phyloP scores from a whole-genome alignment of 1,139 yeast species.

The Yamadazyma epiphylla region DNA sequence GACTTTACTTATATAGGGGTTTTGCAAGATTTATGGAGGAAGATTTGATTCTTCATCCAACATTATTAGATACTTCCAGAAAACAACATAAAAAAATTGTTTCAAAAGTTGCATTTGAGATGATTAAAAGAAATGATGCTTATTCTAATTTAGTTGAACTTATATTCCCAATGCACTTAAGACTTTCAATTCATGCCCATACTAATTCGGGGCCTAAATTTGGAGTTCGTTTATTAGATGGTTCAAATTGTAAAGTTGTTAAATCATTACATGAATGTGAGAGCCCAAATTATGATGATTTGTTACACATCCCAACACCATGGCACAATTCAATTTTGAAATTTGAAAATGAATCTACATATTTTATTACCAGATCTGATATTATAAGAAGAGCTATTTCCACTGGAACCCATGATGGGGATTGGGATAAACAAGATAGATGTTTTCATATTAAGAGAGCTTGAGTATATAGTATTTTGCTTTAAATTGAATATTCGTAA shows the following conservation, averaged over 20 bases:
- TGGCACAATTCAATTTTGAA: conserved; percentile 60
- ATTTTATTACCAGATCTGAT: conserved; percentile 26
- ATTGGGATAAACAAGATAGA: conserved; percentile 7
- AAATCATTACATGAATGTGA: conserved; percentile 25
- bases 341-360: conserved; percentile 24
- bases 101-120: conserved; percentile 55
- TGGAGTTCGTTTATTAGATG: conserved; percentile 49
- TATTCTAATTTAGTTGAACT: conserved; percentile 60
- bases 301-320: conserved; percentile 62
- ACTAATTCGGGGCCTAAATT: conserved; percentile 55
- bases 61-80: conserved; percentile 34
- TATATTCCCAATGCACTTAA: conserved; percentile 54
- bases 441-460: conserved; percentile 5
- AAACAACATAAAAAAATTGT: conserved; percentile 49
- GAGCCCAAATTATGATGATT: conserved; percentile 33
- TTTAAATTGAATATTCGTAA: no score
- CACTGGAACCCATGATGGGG: conserved; percentile 15
- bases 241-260: conserved; percentile 36
- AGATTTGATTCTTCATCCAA: conserved; percentile 44
- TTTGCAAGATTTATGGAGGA: conserved; percentile 59
- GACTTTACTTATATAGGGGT: conserved; percentile 52
- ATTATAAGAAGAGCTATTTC: conserved; percentile 21
- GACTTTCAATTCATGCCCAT: conserved; percentile 62
- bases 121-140: conserved; percentile 63
- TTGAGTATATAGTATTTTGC: no score